These are phyloP conservation scores for Aotearoamyces nothofagi DNA, from an alignment of 2,329 filamentous ascomycete genomes.

Conservation along the genomic window DNA sequence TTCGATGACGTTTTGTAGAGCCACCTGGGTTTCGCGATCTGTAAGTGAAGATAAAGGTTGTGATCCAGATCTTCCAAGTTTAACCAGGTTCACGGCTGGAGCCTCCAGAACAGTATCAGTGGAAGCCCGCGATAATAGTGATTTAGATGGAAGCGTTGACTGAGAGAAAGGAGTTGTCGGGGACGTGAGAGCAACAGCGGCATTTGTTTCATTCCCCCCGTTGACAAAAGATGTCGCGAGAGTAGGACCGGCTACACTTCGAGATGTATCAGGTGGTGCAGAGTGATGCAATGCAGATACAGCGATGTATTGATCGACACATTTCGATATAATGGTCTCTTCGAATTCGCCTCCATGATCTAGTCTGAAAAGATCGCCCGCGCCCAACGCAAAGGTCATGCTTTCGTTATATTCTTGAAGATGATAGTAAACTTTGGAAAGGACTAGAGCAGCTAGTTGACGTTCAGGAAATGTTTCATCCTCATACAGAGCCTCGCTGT, in stretches of 20 bases:
- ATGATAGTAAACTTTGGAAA: slow-evolving; percentile 97
- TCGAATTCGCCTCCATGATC: slow-evolving; percentile 89
- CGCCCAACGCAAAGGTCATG: slow-evolving; percentile 93
- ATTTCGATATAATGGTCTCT: slow-evolving; percentile 97
- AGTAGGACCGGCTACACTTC: slow-evolving; percentile 31
- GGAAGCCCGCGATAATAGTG: slow-evolving; percentile 74
- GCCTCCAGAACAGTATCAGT: slow-evolving; percentile 42
- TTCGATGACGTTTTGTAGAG: slow-evolving; percentile 72
- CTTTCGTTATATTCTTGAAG: slow-evolving; percentile 98
- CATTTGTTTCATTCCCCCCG: slow-evolving; percentile 49
- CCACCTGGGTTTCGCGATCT: slow-evolving; percentile 58
- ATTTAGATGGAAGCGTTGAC: slow-evolving; percentile 84
- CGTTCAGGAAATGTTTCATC: slow-evolving; percentile 90
- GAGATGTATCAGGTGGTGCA: slow-evolving; percentile 31
- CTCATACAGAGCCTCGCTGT: slow-evolving; percentile 91
- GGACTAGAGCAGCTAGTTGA: slow-evolving; percentile 83
- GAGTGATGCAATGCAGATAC: slow-evolving; percentile 45
- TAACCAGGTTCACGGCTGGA: slow-evolving; percentile 28
- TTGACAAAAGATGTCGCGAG: slow-evolving; percentile 67
- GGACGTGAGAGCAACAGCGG: slow-evolving; percentile 49
- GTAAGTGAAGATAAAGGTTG: slow-evolving; percentile 30
- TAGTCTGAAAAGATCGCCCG: slow-evolving; percentile 88
- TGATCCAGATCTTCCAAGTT: slow-evolving; percentile 8
- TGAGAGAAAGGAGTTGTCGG: slow-evolving; percentile 94
- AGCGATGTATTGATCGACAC: slow-evolving; percentile 92